These are phyloP conservation scores for Blastobotrys indianensis DNA, from an alignment of 1,139 yeast species.

Conservation along the genomic window DNA sequence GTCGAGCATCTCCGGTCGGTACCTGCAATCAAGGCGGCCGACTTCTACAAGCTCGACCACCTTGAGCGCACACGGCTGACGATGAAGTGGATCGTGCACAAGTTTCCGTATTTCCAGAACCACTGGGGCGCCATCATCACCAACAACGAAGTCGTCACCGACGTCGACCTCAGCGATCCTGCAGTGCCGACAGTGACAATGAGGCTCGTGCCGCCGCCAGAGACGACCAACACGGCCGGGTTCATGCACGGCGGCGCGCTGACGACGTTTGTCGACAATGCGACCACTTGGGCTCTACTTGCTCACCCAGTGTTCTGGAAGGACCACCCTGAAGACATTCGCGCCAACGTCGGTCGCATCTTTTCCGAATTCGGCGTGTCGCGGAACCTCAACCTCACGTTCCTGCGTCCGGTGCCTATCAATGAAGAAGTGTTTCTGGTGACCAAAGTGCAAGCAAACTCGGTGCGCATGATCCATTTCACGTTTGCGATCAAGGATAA, in stretches of 20 bases:
- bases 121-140: no score
- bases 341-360: slow-evolving; percentile 13
- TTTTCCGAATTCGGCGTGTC: slow-evolving; percentile 24
- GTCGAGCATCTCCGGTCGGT: no score
- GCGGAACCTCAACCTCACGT: slow-evolving; percentile 28
- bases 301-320: slow-evolving; percentile 28
- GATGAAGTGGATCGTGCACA: no score
- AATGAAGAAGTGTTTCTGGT: slow-evolving; percentile 21
- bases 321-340: slow-evolving; percentile 7
- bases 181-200: slow-evolving; percentile 1
- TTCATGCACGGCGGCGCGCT: slow-evolving; percentile 33
- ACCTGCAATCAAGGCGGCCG: no score
- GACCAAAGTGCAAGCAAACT: slow-evolving; percentile 23
- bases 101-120: no score
- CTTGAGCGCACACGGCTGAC: no score
- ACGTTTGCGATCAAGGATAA: slow-evolving; percentile 20
- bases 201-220: background rate
- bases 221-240: slow-evolving; percentile 4
- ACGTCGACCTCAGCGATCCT: no score
- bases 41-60: no score
- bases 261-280: slow-evolving; percentile 30
- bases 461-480: slow-evolving; percentile 25
- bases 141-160: no score
- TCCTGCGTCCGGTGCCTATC: slow-evolving; percentile 29
- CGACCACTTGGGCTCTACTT: slow-evolving; percentile 24